Percentiles rank a stretch among this genome's conserved stretches.
phyloP scores from a whole-genome alignment of 106 monocot species.

The Narthecium ossifragum region DNA sequence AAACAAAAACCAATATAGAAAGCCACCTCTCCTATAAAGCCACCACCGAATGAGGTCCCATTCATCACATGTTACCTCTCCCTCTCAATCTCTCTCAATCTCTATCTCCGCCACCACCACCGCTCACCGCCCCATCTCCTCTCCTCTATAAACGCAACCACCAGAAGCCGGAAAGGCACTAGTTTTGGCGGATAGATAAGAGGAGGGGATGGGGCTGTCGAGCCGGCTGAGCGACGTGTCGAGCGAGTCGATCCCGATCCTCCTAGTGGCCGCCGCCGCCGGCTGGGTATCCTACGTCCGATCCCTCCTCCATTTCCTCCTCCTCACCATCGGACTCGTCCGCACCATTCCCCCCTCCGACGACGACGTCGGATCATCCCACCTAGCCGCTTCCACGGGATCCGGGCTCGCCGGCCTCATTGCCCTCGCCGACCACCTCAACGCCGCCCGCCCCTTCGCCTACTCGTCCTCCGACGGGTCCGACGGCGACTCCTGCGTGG shows the following conservation, averaged over 20 bases:
- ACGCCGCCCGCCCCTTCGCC: conserved; percentile 3
- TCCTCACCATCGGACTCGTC: conserved; percentile 8
- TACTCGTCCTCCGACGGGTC: background rate
- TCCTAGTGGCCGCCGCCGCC: conserved; percentile 19
- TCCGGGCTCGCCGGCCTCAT: conserved; percentile 20
- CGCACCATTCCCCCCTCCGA: background rate
- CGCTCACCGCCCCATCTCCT: too few species aligned
- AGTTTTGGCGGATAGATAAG: too few species aligned
- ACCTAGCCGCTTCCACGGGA: background rate
- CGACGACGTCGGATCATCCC: too few species aligned
- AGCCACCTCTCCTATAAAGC: background rate
- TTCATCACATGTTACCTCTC: background rate
- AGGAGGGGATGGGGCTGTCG: conserved; percentile 34
- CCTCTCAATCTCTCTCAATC: background rate
- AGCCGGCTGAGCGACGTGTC: conserved; percentile 23
- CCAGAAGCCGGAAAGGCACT: too few species aligned
- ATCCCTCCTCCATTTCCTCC: conserved; percentile 13
- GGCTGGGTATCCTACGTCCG: conserved; percentile 18
- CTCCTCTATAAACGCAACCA: too few species aligned
- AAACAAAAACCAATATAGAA: too few species aligned
- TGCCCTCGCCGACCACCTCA: conserved; percentile 21
- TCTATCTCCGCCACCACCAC: background rate
- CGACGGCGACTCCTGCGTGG: conserved; percentile 17
- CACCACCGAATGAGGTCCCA: too few species aligned
- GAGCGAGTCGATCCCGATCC: conserved; percentile 28